Conservation (phyloP, 1,284 basidiomycete species). For the Exsudoporus floridanus region DNA sequence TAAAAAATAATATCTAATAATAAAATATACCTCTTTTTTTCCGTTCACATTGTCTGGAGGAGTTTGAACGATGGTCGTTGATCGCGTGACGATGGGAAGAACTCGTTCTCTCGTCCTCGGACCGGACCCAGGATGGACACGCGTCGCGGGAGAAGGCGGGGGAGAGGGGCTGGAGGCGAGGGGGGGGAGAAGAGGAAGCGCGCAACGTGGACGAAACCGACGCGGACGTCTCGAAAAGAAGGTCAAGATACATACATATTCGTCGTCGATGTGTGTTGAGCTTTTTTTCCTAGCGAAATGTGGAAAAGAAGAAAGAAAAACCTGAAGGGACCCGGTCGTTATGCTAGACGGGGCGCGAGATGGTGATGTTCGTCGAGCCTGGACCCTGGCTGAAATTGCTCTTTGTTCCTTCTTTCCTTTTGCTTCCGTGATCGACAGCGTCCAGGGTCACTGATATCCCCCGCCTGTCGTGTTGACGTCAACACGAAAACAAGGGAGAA, state of each 20-base stretch:
- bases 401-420: not conserved
- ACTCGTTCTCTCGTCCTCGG: not conserved
- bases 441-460: not conserved
- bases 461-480: not conserved
- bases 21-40: not conserved
- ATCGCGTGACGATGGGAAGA: not conserved
- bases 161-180: too few relatives aligned
- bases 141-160: not conserved
- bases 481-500: too few relatives aligned
- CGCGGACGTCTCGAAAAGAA: too few relatives aligned
- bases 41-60: not conserved
- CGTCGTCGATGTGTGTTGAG: too few relatives aligned
- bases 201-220: too few relatives aligned
- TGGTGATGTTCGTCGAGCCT: too few relatives aligned
- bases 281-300: not conserved
- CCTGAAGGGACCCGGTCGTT: not conserved
- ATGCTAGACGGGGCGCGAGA: too few relatives aligned
- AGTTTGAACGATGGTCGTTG: not conserved
- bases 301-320: not conserved
- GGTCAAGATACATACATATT: too few relatives aligned
- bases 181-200: too few relatives aligned
- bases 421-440: not conserved
- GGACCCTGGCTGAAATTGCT: too few relatives aligned
- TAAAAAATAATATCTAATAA: conserved; percentile 9
- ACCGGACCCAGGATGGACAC: not conserved